Evolutionary conservation across 768 basidiomycete species (phyloP).

Genomic region (Scleroderma citrinum): DNA sequence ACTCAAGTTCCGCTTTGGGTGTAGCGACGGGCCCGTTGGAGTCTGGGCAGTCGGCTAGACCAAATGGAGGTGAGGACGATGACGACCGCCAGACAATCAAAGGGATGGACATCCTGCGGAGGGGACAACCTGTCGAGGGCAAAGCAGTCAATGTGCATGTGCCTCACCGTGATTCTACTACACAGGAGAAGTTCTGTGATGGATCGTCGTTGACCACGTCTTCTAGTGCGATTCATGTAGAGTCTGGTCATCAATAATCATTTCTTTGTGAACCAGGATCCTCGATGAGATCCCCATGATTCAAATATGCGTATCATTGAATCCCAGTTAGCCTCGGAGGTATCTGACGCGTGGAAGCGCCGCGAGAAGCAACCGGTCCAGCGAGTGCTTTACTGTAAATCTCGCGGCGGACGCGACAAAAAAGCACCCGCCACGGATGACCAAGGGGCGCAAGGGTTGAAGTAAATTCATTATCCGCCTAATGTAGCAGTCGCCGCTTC

Average conservation of each 20-base stretch:
- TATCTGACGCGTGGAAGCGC: background rate
- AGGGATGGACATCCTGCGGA: conserved; percentile 19
- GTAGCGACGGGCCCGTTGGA: conserved; percentile 7
- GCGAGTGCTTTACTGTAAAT: background rate
- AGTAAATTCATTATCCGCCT: conserved; percentile 13
- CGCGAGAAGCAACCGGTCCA: too few relatives aligned
- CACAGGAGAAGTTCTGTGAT: conserved; percentile 18
- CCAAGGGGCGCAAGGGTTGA: conserved; percentile 18
- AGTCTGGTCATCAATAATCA: conserved; percentile 14
- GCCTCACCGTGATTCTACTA: conserved; percentile 4
- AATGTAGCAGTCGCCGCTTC: background rate
- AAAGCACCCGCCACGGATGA: conserved; percentile 8
- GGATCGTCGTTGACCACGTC: conserved; percentile 7
- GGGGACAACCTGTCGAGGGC: conserved; percentile 10
- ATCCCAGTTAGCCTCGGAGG: background rate
- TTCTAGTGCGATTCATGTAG: conserved; percentile 17
- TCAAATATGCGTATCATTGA: conserved; percentile 4
- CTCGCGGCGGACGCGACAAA: background rate
- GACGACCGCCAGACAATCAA: conserved; percentile 40
- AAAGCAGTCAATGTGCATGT: conserved; percentile 10
- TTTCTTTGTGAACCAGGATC: background rate
- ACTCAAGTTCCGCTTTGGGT: conserved; percentile 14
- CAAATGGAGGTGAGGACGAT: conserved; percentile 23
- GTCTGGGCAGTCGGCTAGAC: conserved; percentile 7
- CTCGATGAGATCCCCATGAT: background rate